Base-by-base conservation (phyloP, 1,284 basidiomycete genomes). In the Trichosporon sp. region DNA sequence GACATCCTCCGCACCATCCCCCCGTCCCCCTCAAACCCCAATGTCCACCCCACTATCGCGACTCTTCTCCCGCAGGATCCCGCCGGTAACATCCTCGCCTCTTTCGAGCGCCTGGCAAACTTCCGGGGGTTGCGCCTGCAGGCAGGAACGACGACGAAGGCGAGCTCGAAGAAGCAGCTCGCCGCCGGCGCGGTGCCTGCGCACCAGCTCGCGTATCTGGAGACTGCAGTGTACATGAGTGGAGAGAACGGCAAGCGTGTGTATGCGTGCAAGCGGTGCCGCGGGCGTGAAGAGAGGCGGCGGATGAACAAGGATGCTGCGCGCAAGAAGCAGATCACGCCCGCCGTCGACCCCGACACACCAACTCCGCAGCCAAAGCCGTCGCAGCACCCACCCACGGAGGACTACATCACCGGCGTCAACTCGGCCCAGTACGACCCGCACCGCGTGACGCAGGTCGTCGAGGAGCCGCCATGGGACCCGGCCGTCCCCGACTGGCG, bases 241-340 rank as follows among this genome's bases (percentile, higher is more conserved):
- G 78, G 78, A 11, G 80, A 81, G 27, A 75, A 77, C 53, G 78
- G 77, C 23, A 77, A 75, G 66, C 68, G 82, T 34, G 92, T 94
- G 29, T 85, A 91, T 44, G 92, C 91, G 69, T 95, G 93, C 77
- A 88, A 90, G 62, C 91, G 90, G 75, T 95, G 93, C 81, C 90
- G 92, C 76, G 86, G 88, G 66, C 89, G 93, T 68, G 93, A 96
- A 85, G 91, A 91, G 77, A 76, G 88, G 13, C 64, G 80, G 32
- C 72, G 79, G 15, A 74, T 76, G 31, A 77, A 71, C 58, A 82
- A 82, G 69, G 80, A 81, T 38, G 74, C 76, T 0, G 77, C 74
- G 25, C 67, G 80, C 68, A 80, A 80, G 69, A 79, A 78, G 70
- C 75, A 74, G 58, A 23, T 71, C 32, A 74, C 72, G 64, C 72